Evolutionary conservation across 371 early-diverging fungal species (phyloP).

Genomic region (Mycotypha africana): DNA sequence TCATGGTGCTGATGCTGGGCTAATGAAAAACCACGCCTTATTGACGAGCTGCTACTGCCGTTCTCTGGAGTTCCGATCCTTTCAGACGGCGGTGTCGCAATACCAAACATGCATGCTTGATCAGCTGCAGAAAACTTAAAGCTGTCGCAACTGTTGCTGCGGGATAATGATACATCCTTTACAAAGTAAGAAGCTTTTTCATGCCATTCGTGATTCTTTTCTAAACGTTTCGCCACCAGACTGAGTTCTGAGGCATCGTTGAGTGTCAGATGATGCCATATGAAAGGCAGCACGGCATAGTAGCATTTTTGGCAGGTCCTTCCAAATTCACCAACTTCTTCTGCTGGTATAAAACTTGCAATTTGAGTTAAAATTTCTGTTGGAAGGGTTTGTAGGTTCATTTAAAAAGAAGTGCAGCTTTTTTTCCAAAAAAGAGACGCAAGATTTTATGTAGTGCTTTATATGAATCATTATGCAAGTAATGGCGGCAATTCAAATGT

Average conservation of each 20-base stretch:
- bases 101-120: slow-evolving; percentile 18
- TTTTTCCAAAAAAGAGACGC: too few species aligned
- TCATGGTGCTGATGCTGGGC: neutral
- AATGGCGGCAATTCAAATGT: too few species aligned
- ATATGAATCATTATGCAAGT: too few species aligned
- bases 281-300: slow-evolving; percentile 13
- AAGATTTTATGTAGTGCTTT: too few species aligned
- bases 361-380: slow-evolving; percentile 17
- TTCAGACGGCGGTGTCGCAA: slow-evolving; percentile 6
- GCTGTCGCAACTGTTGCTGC: slow-evolving; percentile 6
- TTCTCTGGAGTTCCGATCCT: neutral
- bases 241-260: slow-evolving; percentile 6
- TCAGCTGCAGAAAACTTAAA: too few species aligned
- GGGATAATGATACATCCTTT: slow-evolving; percentile 6
- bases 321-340: slow-evolving; percentile 10
- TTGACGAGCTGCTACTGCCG: too few species aligned
- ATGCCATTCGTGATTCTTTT: slow-evolving; percentile 10
- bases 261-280: slow-evolving; percentile 17
- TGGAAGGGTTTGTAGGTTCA: slow-evolving; percentile 21
- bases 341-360: slow-evolving; percentile 11
- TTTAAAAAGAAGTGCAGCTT: too few species aligned
- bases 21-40: too few species aligned
- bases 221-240: slow-evolving; percentile 4
- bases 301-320: slow-evolving; percentile 21
- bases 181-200: slow-evolving; percentile 16